Base-by-base conservation (phyloP, 139 green algal genomes). In the Coelastrella sp. region DNA sequence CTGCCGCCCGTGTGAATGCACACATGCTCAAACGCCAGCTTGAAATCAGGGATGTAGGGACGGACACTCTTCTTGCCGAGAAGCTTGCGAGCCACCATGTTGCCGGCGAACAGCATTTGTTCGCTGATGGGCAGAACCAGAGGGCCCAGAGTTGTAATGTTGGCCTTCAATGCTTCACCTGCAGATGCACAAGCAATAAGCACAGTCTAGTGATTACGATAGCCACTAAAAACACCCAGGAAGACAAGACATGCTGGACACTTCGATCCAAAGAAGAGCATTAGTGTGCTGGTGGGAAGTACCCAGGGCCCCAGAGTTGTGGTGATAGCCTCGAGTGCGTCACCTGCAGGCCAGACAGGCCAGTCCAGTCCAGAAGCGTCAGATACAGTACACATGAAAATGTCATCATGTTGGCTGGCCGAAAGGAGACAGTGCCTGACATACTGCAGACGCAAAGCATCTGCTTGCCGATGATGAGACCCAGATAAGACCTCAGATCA, bases 11-110 rank as follows among this genome's bases (percentile, higher is more conserved):
- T 99, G 95, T 99, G 98, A 85, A 99, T 99, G 95, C 98, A 99
- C 85, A 99, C 97, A 92, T 99, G 97, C 92, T 99, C 96, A 90
- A 99, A 99, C 3, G 98, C 98, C 8, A 98, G 95, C 93, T 98
- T 99, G 95, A 99, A 99, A 95, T 99, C 97, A 0, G 98, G 98
- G 89, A 99, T 99, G 95, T 99, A 99, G 11, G 97, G 92, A 66
- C 83, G 66, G 22, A 80, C 17, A n/a, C 54, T 14, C 87, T 91
- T 91, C 54, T 87, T 86, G 80, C 88, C 88, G 23, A 91, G 65
- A 64, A 98, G 82, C 93, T 98, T 98, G 80, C 98, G 95, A 3
- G 90, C 90, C 5, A 99, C 86, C 61, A 99, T 94, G 93, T 98
- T 99, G 71, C 92, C 82, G 68, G 98, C 97, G 93, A 99, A 99